Base-by-base conservation (phyloP, 495 filamentous ascomycete species). In the Penicillium herquei region DNA sequence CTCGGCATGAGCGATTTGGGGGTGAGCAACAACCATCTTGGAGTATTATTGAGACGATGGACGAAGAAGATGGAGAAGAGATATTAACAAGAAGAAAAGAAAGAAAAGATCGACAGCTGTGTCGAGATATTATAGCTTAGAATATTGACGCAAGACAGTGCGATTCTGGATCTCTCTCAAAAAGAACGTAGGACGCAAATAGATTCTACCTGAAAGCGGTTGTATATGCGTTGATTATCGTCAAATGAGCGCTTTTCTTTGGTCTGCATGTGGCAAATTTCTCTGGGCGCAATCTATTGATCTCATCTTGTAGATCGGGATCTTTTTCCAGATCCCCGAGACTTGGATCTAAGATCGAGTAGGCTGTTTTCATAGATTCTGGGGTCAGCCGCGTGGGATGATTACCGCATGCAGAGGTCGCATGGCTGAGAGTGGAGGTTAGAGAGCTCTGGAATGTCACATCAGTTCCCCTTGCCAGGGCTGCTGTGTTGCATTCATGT, bases 401-500 rank as follows among this genome's bases (percentile, higher is more conserved):
- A 11, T 21, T 56, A 34, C 65, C 63, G 63, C 55, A 64, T 68
- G 57, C 65, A 63, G 65, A 58, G n/a, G 45, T 40, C 13, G 14
- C 30, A 26, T 26, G 21, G 21, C 21, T 26, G 21, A 26, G 21
- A 26, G 21, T 14, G 39, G 12, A 45, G 14, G 12, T 35, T 10
- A 17, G 17, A 7, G 8, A 39, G 35, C 7, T 52, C 21, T n/a
- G 12, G 18, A 14, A 44, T 46, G 59, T 67, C 56, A 35, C 52
- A 63, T 51, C n/a, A 16, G 37, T 21, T 37, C 37, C 32, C 33
- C 62, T 58, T 49, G 44, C 57, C 21, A 26, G 21, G 21, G 21
- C 21, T 26, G 21, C 4, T 26, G 21, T 2, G 21, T 26, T 26
- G 21, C 21, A 68, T 68, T 63, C 47, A 26, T 26, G 21, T 26